phyloP scores from a whole-genome alignment of 2,329 filamentous ascomycete species.

The Colletotrichum scovillei region DNA sequence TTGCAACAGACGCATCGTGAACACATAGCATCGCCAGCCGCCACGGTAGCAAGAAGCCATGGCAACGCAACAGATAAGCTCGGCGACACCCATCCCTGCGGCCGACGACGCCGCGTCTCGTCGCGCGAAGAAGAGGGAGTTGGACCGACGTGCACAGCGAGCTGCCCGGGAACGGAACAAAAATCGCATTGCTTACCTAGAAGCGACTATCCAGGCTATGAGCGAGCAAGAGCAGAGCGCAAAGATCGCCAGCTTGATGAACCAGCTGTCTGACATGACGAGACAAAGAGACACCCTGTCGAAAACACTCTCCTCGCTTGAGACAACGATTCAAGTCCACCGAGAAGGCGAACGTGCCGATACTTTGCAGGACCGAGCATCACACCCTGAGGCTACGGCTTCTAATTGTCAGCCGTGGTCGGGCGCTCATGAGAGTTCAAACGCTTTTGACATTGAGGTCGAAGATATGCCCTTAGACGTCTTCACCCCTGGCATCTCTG shows the following conservation, averaged over 20 bases:
- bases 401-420: neutral
- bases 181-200: conserved; percentile 42
- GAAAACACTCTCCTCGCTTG: conserved; percentile 7
- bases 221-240: conserved; percentile 37
- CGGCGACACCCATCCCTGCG: neutral
- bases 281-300: conserved; percentile 37
- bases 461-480: neutral
- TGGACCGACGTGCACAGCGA: conserved; percentile 43
- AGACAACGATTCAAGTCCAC: conserved; percentile 11
- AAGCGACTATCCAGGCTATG: conserved; percentile 40
- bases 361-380: neutral
- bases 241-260: conserved; percentile 38
- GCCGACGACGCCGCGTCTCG: neutral
- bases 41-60: neutral
- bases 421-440: neutral
- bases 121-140: conserved; percentile 42
- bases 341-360: conserved; percentile 2
- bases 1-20: neutral
- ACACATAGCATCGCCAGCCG: rapidly evolving
- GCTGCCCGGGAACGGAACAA: conserved; percentile 43
- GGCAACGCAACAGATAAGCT: neutral
- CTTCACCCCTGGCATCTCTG: neutral
- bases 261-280: conserved; percentile 39
- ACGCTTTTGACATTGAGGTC: neutral
- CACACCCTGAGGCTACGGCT: neutral